Evolutionary conservation across 2,329 filamentous ascomycete species (phyloP), one percentile per base, ranked within the genome.

Genomic region (Rhytidhysteron rufulum): DNA sequence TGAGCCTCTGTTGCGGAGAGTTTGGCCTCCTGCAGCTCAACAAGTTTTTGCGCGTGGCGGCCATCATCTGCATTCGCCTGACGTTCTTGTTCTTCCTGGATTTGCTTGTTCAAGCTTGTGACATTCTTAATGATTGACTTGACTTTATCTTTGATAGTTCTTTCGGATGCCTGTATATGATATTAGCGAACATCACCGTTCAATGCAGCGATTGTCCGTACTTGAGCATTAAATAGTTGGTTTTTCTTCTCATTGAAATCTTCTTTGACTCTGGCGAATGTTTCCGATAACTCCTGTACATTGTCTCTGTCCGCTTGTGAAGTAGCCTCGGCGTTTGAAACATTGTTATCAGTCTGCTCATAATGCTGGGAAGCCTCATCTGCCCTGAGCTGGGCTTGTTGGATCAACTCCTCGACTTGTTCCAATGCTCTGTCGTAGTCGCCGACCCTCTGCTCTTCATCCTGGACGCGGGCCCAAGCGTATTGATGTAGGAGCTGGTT

Each of bases 401-500:
- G 59, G 18, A 85, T 77, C 34, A 73, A 71, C 11, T 70, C 65
- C 8, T 73, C 65, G 2, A 65, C 55, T 25, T 47, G 34, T 5
- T 39, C 43, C 2, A 73, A 50, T 13, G 61, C 53, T 3, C 40
- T 30, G 2, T 63, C 49, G 4, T 50, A 51, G 5, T 54, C 41
- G 5, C 49, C 53, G 5, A 71, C 44, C 8, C 42, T 41, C 30
- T 63, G 68, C 63, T 97, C 91, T 61, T 86, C 77, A 41, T 88
- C 82, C 35, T 82, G 78, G 1, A 97, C 89, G 57, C 94, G 87
- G 18, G 82, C 79, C 93, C 93, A 98, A n/a, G 85, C 83, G 47
- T 88, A 72, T 66, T 94, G 85, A 15, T 77, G 73, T 31, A 74
- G 69, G 32, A 86, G 71, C 18, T 78, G 72, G 24, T 73, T 73